These are phyloP conservation scores for Tuber calosporum DNA, from an alignment of 495 filamentous ascomycete species.

Conservation along the genomic window DNA sequence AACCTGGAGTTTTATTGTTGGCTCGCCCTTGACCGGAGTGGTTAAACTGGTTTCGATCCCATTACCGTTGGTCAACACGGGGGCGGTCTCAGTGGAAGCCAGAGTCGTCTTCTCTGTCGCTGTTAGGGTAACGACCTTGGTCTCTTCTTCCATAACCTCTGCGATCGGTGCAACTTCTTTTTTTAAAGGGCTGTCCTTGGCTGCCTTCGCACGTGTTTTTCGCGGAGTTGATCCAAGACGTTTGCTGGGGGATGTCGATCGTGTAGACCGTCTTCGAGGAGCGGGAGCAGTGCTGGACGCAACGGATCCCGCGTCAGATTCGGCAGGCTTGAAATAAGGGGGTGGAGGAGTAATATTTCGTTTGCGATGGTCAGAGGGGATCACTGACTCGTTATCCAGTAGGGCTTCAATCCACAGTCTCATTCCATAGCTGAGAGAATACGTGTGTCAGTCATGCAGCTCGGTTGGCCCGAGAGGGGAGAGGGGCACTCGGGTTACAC, in stretches of 20 bases:
- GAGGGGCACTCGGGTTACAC: slow-evolving; percentile 26
- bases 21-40: slow-evolving; percentile 48
- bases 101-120: slow-evolving; percentile 36
- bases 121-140: slow-evolving; percentile 31
- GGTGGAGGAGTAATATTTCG: slow-evolving; percentile 44
- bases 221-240: slow-evolving; percentile 52
- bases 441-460: slow-evolving; percentile 25
- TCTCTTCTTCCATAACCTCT: slow-evolving; percentile 37
- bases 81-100: slow-evolving; percentile 29
- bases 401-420: slow-evolving; percentile 81
- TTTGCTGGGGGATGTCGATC: slow-evolving; percentile 53
- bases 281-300: slow-evolving; percentile 46
- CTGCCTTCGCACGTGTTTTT: slow-evolving; percentile 59
- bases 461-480: slow-evolving; percentile 7
- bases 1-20: slow-evolving; percentile 60
- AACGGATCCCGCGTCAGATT: slow-evolving; percentile 37
- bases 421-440: slow-evolving; percentile 54
- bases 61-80: slow-evolving; percentile 32
- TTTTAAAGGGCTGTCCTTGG: slow-evolving; percentile 44
- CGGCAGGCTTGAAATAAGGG: slow-evolving; percentile 41
- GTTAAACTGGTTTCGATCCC: slow-evolving; percentile 18
- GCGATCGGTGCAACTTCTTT: slow-evolving; percentile 42
- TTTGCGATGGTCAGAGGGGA: slow-evolving; percentile 45
- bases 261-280: slow-evolving; percentile 48
- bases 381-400: slow-evolving; percentile 65